A percentile compares a stretch with the other conserved stretches of the same genome.
Conservation (phyloP, 306 rosid species). For the Medicago arabica region DNA sequence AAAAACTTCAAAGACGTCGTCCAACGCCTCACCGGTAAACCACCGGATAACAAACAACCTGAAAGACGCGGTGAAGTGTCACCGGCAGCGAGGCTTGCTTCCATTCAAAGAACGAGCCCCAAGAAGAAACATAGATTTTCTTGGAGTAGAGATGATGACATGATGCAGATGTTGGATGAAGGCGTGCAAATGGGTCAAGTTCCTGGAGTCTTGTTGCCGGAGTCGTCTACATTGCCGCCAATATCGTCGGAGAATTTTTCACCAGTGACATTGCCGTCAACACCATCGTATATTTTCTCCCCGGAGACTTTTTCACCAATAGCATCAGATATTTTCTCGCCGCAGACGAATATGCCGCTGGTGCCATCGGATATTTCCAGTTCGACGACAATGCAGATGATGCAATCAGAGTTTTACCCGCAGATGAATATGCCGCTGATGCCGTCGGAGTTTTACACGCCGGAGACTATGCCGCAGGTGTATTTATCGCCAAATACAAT, state of each 20-base stretch:
- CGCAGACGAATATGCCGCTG: background rate
- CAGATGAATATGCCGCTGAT: slow-evolving; percentile 21
- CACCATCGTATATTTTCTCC: background rate
- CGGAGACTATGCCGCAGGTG: background rate
- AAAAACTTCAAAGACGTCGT: slow-evolving; percentile 70
- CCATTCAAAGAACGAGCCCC: slow-evolving; percentile 65
- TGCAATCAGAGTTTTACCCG: slow-evolving; percentile 54
- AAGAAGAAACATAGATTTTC: slow-evolving; percentile 40
- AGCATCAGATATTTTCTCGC: slow-evolving; percentile 53
- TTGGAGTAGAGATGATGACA: slow-evolving; percentile 15
- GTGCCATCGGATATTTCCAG: background rate
- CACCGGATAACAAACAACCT: slow-evolving; percentile 21
- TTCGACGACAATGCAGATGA: slow-evolving; percentile 44
- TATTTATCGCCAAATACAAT: background rate
- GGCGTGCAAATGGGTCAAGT: slow-evolving; percentile 56
- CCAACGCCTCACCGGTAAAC: slow-evolving; percentile 78
- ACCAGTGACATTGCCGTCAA: background rate
- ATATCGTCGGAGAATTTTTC: slow-evolving; percentile 57
- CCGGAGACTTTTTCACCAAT: slow-evolving; percentile 48
- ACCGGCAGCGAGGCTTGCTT: slow-evolving; percentile 76
- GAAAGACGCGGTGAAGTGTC: slow-evolving; percentile 55
- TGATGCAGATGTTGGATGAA: slow-evolving; percentile 40
- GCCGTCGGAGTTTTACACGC: slow-evolving; percentile 52
- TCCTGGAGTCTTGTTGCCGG: slow-evolving; percentile 68
- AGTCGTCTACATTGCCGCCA: slow-evolving; percentile 57